Conservation (phyloP, 2,329 filamentous ascomycete genomes). For the Pseudogymnoascus sp. region DNA sequence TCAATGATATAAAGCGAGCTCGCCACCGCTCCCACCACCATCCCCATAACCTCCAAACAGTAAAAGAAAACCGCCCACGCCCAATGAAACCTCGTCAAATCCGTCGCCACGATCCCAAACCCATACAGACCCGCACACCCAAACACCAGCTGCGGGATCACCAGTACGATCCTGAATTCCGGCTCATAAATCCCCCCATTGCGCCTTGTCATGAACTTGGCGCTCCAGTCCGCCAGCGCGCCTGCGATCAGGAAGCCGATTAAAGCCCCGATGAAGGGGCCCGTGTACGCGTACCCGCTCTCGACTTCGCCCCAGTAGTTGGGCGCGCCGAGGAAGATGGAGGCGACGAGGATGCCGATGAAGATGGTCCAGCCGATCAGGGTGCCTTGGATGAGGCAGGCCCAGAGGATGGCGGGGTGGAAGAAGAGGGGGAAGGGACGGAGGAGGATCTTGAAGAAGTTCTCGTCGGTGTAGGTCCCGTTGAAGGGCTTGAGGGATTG, state of each 20-base stretch:
- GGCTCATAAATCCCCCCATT: constrained; percentile 86
- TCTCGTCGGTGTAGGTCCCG: constrained; percentile 73
- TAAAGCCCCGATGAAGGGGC: constrained; percentile 77
- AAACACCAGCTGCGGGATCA: constrained; percentile 74
- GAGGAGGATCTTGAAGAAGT: constrained; percentile 57
- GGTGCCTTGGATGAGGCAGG: constrained; percentile 71
- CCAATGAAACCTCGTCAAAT: constrained; percentile 62
- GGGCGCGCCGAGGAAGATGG: constrained; percentile 73
- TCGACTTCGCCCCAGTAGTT: constrained; percentile 75
- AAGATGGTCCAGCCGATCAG: constrained; percentile 96
- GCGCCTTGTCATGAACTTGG: constrained; percentile 60
- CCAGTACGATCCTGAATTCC: constrained; percentile 79
- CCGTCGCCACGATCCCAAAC: constrained; percentile 67
- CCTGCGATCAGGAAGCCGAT: constrained; percentile 73
- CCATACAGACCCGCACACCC: constrained; percentile 76
- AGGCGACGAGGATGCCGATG: constrained; percentile 76
- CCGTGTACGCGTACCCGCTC: constrained; percentile 82
- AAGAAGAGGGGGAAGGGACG: constrained; percentile 76
- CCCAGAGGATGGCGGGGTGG: constrained; percentile 82
- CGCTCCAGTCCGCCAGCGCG: constrained; percentile 65
- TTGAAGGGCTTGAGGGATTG: constrained; percentile 66
- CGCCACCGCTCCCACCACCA: constrained; percentile 86
- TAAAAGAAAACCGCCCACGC: constrained; percentile 70
- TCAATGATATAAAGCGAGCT: constrained; percentile 86
- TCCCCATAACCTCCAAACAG: constrained; percentile 74